Evolutionary conservation across 495 filamentous ascomycete species (phyloP).

Genomic region (Tuber aestivum): DNA sequence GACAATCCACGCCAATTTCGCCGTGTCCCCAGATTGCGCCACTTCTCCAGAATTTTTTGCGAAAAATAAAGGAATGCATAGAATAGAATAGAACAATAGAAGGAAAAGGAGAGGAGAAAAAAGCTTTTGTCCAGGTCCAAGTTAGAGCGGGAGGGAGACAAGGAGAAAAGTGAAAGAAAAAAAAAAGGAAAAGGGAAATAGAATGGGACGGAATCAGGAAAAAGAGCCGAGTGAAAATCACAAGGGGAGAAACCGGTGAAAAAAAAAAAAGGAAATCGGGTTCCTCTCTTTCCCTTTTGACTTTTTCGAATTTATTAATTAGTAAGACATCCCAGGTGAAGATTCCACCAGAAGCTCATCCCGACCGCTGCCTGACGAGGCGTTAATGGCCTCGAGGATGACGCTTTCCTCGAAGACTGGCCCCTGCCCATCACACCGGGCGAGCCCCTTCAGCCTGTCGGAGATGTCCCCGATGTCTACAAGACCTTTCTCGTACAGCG

Average conservation of each 20-base stretch:
- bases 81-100: background rate
- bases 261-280: background rate
- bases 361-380: conserved; percentile 63
- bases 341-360: conserved; percentile 56
- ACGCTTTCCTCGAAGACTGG: conserved; percentile 79
- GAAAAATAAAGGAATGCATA: background rate
- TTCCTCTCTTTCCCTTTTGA: background rate
- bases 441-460: conserved; percentile 63
- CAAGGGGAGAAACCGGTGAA: background rate
- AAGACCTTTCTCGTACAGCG: conserved; percentile 69
- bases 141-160: background rate
- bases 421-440: conserved; percentile 85
- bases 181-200: background rate
- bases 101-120: background rate
- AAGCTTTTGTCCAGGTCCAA: background rate
- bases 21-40: background rate
- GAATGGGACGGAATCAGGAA: background rate
- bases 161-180: background rate
- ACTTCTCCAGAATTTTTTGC: background rate
- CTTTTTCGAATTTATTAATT: background rate
- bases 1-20: conserved; percentile 1
- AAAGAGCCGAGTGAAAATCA: background rate
- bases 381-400: conserved; percentile 68
- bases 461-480: conserved; percentile 78
- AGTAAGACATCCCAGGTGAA: conserved; percentile 7